Conservation (phyloP, 116 monocot species). For the Trichopus zeylanicus region DNA sequence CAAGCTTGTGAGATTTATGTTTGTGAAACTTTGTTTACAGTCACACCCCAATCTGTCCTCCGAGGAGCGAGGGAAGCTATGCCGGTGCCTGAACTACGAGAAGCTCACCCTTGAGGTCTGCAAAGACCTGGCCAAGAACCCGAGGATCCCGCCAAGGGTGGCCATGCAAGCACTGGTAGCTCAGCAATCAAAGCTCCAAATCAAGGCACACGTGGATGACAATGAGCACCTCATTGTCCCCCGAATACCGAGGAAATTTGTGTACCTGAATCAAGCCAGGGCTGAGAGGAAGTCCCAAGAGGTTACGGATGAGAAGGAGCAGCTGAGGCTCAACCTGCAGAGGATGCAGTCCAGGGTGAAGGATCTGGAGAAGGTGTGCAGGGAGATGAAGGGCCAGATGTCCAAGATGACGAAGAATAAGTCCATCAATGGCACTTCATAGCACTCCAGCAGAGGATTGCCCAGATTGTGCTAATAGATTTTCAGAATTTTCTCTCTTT, state of each 20-base stretch:
- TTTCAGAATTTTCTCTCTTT: too few species aligned
- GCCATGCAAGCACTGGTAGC: constrained; percentile 78
- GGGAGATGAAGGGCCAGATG: constrained; percentile 73
- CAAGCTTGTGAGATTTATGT: too few species aligned
- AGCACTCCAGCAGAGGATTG: constrained; percentile 40
- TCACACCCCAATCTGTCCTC: constrained; percentile 49
- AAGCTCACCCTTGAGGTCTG: constrained; percentile 82
- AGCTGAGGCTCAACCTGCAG: constrained; percentile 41
- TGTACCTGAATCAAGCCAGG: too few species aligned
- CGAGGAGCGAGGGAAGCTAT: constrained; percentile 66
- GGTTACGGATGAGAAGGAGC: constrained; percentile 33
- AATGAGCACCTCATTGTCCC: too few species aligned
- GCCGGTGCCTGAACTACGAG: constrained; percentile 86
- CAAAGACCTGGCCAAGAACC: constrained; percentile 89
- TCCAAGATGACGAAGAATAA: constrained; percentile 42
- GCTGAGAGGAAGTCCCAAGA: too few species aligned
- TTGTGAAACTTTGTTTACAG: constrained; percentile 18
- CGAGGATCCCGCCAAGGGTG: constrained; percentile 62
- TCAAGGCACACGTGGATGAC: neutral
- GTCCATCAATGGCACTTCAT: constrained; percentile 5
- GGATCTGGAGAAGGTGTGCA: constrained; percentile 67
- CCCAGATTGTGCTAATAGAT: constrained; percentile 79
- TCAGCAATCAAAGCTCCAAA: constrained; percentile 46
- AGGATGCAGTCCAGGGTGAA: constrained; percentile 59
- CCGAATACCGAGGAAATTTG: too few species aligned